A percentile compares a stretch with the other conserved stretches of the same genome.
Evolutionary conservation across 208 protist species (phyloP).

Genomic region (Acanthamoeba quina): DNA sequence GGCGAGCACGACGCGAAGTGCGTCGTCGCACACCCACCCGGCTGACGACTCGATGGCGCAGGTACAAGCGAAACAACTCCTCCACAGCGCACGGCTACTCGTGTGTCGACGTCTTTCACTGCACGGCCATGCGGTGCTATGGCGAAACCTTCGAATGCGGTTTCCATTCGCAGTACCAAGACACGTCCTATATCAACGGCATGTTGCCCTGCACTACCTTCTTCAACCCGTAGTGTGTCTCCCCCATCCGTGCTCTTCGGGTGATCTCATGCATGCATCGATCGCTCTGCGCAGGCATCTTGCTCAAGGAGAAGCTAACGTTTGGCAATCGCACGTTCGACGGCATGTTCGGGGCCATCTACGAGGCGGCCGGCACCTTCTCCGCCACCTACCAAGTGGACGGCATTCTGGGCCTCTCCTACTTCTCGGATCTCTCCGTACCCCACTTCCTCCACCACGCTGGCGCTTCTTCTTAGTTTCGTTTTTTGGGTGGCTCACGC

Average conservation of each 20-base stretch:
- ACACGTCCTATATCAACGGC: conserved; percentile 62
- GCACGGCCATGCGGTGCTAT: conserved; percentile 41
- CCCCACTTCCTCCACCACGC: not conserved
- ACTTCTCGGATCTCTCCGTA: conserved; percentile 26
- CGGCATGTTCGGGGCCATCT: conserved; percentile 52
- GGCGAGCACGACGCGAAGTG: too few relatives aligned
- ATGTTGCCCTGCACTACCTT: not conserved
- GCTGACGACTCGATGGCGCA: not conserved
- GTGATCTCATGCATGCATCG: not conserved
- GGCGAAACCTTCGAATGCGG: conserved; percentile 12
- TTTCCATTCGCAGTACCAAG: conserved; percentile 54
- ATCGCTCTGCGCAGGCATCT: not conserved
- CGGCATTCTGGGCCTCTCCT: conserved; percentile 66
- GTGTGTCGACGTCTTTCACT: conserved; percentile 31
- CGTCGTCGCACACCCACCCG: too few relatives aligned
- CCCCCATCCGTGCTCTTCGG: not conserved
- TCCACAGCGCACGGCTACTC: conserved; percentile 6
- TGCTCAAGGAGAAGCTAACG: conserved; percentile 30
- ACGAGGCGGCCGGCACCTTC: conserved; percentile 51
- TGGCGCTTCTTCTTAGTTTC: not conserved
- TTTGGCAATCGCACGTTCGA: conserved; percentile 13
- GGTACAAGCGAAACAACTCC: conserved; percentile 22
- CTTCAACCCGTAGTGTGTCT: not conserved
- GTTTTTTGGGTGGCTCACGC: not conserved
- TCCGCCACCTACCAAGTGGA: not conserved